Percentiles rank a stretch among this genome's conserved stretches.
Evolutionary conservation across 345 rosid species (phyloP).

Genomic region (Firmiana major): DNA sequence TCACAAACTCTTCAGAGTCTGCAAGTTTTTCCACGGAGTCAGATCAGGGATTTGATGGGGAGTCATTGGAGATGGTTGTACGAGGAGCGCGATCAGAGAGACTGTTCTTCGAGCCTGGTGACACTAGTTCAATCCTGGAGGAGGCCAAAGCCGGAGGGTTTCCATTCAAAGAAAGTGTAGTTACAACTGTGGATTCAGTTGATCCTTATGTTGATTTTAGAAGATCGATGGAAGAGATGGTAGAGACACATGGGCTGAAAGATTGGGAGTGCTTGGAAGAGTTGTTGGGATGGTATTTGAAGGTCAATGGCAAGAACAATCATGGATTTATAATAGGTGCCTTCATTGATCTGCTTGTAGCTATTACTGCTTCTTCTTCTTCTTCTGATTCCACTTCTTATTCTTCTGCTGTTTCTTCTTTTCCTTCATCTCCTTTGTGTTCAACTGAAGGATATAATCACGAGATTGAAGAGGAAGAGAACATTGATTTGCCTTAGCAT

Average conservation of each 20-base stretch:
- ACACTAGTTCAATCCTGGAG: slow-evolving; percentile 65
- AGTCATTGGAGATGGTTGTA: slow-evolving; percentile 47
- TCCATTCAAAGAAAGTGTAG: slow-evolving; percentile 54
- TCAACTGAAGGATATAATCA: slow-evolving; percentile 7
- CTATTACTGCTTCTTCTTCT: slow-evolving; percentile 25
- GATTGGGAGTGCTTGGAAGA: slow-evolving; percentile 79
- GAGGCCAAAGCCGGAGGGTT: slow-evolving; percentile 29
- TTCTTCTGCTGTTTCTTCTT: slow-evolving; percentile 47
- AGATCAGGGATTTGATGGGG: slow-evolving; percentile 21
- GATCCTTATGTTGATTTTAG: slow-evolving; percentile 77
- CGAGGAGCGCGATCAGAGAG: slow-evolving; percentile 56
- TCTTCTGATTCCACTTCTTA: slow-evolving; percentile 26
- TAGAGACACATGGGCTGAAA: slow-evolving; percentile 53
- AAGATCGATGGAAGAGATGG: slow-evolving; percentile 94
- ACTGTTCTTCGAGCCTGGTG: slow-evolving; percentile 62
- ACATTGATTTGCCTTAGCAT: not conserved
- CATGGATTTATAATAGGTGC: slow-evolving; percentile 75
- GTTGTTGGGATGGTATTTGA: slow-evolving; percentile 74
- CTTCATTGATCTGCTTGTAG: slow-evolving; percentile 63
- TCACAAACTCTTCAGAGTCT: slow-evolving; percentile 43
- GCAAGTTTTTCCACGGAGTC: slow-evolving; percentile 29
- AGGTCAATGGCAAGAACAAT: slow-evolving; percentile 61
- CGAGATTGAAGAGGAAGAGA: slow-evolving; percentile 8
- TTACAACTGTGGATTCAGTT: slow-evolving; percentile 66
- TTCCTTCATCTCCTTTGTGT: slow-evolving; percentile 31